A percentile compares a stretch with the other conserved stretches of the same genome.
These are phyloP conservation scores for Aspergillus nomiae DNA, from an alignment of 2,329 filamentous ascomycete species.

Conservation along the genomic window DNA sequence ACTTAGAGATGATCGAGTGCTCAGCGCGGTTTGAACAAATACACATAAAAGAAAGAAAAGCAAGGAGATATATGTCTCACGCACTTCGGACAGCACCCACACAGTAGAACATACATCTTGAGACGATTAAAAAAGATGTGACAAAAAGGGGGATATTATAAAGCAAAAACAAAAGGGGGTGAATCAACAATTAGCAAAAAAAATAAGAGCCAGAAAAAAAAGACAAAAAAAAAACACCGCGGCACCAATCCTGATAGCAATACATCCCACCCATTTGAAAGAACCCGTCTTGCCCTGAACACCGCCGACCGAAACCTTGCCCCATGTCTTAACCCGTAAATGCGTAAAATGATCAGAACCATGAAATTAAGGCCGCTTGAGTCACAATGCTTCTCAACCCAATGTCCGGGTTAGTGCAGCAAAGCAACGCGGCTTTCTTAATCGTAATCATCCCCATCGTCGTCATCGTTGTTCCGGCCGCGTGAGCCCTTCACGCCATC, in stretches of 20 bases:
- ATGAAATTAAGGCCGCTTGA: neutral
- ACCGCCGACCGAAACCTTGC: constrained; percentile 29
- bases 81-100: neutral
- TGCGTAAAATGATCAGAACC: constrained; percentile 14
- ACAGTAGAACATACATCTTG: neutral
- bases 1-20: neutral
- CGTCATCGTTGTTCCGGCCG: constrained; percentile 36
- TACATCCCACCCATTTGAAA: constrained; percentile 24
- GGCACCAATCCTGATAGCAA: constrained; percentile 34
- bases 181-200: neutral
- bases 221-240: constrained; percentile 16
- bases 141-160: neutral
- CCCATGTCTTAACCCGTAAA: constrained; percentile 23
- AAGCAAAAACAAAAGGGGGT: neutral
- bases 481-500: constrained; percentile 62
- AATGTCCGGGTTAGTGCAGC: neutral
- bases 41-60: neutral
- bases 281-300: constrained; percentile 25
- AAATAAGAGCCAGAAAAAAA: constrained; percentile 13
- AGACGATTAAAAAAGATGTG: neutral
- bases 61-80: neutral
- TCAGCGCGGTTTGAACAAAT: neutral
- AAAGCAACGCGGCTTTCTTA: constrained; percentile 17
- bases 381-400: neutral
- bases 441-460: constrained; percentile 37